These are phyloP conservation scores for Aristolochia contorta DNA, from an alignment of 164 flowering plant species.

Conservation along the genomic window DNA sequence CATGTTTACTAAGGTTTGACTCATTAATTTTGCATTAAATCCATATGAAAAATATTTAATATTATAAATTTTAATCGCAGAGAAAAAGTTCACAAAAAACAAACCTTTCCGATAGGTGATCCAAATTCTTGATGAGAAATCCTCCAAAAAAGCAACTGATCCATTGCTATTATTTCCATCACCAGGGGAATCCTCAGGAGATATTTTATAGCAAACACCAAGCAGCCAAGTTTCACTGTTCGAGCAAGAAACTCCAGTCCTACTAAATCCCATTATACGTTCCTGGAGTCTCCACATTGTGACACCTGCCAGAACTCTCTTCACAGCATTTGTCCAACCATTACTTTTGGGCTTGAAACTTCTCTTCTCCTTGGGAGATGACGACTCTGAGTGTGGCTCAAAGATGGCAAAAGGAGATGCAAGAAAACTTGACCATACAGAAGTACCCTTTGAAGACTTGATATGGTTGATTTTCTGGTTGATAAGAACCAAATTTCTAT, in stretches of 20 bases:
- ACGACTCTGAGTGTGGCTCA: slow-evolving; percentile 27
- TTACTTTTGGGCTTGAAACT: slow-evolving; percentile 16
- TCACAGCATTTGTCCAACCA: slow-evolving; percentile 66
- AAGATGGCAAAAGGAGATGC: slow-evolving; percentile 47
- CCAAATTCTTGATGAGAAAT: slow-evolving; percentile 73
- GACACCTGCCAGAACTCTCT: slow-evolving; percentile 40
- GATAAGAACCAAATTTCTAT: slow-evolving; percentile 14
- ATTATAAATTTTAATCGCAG: neutral
- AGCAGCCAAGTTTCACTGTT: slow-evolving; percentile 87
- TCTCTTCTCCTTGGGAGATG: slow-evolving; percentile 24
- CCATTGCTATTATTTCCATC: slow-evolving; percentile 25
- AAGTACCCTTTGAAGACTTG: slow-evolving; percentile 27
- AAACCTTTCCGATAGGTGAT: slow-evolving; percentile 90
- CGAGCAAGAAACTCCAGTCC: slow-evolving; percentile 39
- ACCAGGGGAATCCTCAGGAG: slow-evolving; percentile 33
- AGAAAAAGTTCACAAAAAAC: neutral
- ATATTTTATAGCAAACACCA: slow-evolving; percentile 58
- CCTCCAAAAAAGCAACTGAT: slow-evolving; percentile 52
- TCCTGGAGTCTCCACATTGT: slow-evolving; percentile 85
- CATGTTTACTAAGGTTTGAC: slow-evolving; percentile 1
- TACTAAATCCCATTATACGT: slow-evolving; percentile 47
- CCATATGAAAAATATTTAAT: neutral
- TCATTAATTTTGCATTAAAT: neutral
- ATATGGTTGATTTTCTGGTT: slow-evolving; percentile 22
- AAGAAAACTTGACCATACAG: slow-evolving; percentile 47